Conservation (phyloP, 192 early-diverging fungal genomes). For the Backusella tuberculispora region DNA sequence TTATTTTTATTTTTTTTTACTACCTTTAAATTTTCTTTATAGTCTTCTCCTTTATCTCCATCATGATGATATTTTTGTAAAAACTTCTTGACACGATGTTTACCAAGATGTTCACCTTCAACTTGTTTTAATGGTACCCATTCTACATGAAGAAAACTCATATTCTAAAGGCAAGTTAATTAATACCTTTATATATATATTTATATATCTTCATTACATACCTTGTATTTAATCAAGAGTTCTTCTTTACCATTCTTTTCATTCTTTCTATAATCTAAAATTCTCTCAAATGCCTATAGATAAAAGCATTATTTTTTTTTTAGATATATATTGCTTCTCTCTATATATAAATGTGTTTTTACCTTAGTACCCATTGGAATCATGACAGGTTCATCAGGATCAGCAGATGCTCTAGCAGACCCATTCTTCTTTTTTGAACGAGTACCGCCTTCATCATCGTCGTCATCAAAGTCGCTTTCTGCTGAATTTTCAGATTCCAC, state of each 20-base stretch:
- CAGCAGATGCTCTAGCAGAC: background rate
- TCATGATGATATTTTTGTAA: conserved; percentile 65
- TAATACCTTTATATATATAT: too few species aligned
- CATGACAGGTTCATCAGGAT: conserved; percentile 52
- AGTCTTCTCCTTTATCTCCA: conserved; percentile 63
- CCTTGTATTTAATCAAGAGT: conserved; percentile 83
- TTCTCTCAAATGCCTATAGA: conserved; percentile 50
- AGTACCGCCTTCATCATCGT: too few species aligned
- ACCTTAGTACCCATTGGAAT: conserved; percentile 56
- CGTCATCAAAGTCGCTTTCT: conserved; percentile 35
- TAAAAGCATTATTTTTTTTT: too few species aligned
- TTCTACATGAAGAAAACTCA: conserved; percentile 73
- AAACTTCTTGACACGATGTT: conserved; percentile 76
- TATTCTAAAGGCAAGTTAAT: conserved; percentile 37
- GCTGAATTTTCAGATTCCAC: conserved; percentile 25
- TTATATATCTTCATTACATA: too few species aligned
- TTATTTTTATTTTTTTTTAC: too few species aligned
- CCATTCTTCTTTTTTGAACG: conserved; percentile 23
- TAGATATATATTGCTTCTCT: too few species aligned
- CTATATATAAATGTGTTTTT: background rate
- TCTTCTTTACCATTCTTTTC: conserved; percentile 55
- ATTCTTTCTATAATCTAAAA: conserved; percentile 53
- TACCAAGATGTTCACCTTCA: conserved; percentile 61
- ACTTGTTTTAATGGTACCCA: conserved; percentile 64
- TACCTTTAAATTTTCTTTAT: conserved; percentile 68